A percentile compares a stretch with the other conserved stretches of the same genome.
These are phyloP conservation scores for Wickerhamiella nectarea DNA, from an alignment of 805 yeast species.

Conservation along the genomic window DNA sequence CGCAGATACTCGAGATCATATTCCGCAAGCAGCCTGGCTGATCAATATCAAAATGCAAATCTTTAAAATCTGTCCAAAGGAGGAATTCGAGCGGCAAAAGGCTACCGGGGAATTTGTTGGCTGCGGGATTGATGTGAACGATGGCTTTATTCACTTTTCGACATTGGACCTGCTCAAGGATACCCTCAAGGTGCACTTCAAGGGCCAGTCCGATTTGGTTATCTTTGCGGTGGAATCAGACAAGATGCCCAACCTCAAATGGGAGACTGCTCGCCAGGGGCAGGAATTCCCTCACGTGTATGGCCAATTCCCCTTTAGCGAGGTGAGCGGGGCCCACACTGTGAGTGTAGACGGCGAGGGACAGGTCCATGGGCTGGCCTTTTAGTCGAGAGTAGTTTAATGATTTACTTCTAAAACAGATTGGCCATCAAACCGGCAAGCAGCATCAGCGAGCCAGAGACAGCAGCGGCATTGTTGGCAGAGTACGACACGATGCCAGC, in stretches of 20 bases:
- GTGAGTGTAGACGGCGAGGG: slow-evolving; percentile 1
- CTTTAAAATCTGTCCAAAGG: slow-evolving; percentile 6
- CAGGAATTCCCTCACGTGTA: slow-evolving; percentile 7
- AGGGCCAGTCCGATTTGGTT: slow-evolving; percentile 3
- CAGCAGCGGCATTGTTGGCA: neutral
- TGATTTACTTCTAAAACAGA: neutral
- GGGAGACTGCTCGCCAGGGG: slow-evolving; percentile 8
- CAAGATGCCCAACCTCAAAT: slow-evolving; percentile 5
- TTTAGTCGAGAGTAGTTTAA: neutral
- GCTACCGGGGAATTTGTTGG: slow-evolving; percentile 1
- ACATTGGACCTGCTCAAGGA: slow-evolving; percentile 1
- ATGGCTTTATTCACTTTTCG: slow-evolving; percentile 6
- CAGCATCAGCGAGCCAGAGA: neutral
- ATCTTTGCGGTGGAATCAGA: slow-evolving; percentile 1
- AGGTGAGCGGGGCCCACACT: neutral
- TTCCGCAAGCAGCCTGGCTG: neutral
- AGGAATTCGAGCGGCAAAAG: slow-evolving; percentile 4
- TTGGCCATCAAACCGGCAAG: neutral
- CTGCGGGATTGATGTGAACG: slow-evolving; percentile 1
- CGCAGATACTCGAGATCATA: slow-evolving; percentile 1
- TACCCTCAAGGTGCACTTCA: slow-evolving; percentile 4
- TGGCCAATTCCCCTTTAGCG: neutral
- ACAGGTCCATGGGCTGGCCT: neutral
- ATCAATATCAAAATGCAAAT: slow-evolving; percentile 1
- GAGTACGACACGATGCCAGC: neutral